phyloP scores from a whole-genome alignment of 129 eudicot species.

The Tagetes patula region DNA sequence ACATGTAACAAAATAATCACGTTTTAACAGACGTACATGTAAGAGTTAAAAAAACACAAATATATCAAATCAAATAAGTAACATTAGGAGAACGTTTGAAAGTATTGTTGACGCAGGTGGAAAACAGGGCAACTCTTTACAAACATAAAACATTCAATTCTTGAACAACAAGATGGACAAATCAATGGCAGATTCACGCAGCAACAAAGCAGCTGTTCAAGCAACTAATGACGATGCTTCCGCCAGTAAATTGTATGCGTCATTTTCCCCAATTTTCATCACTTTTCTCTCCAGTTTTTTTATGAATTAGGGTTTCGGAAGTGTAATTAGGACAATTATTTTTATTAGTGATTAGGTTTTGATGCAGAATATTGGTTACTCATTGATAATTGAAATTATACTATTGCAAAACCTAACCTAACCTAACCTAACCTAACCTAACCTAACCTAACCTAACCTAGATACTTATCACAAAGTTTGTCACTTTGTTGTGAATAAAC shows the following conservation, averaged over 20 bases:
- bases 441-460: too few relatives aligned
- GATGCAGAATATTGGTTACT: not conserved
- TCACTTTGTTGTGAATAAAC: not conserved
- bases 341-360: constrained; percentile 15
- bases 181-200: constrained; percentile 51
- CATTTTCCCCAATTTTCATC: constrained; percentile 5
- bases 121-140: not conserved
- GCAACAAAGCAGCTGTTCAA: constrained; percentile 88
- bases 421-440: too few relatives aligned
- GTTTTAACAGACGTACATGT: too few relatives aligned
- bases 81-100: too few relatives aligned
- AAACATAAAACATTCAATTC: not conserved
- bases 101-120: too few relatives aligned
- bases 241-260: constrained; percentile 87
- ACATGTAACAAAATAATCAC: too few relatives aligned
- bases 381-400: constrained; percentile 12
- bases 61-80: too few relatives aligned
- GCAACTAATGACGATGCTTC: constrained; percentile 99
- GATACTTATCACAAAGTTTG: not conserved
- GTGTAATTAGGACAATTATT: not conserved
- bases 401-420: not conserved
- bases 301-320: constrained; percentile 16
- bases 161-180: constrained; percentile 50
- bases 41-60: too few relatives aligned
- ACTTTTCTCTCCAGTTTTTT: not conserved